Evolutionary conservation across 148 eudicot genomes (phyloP).

Genomic region (Chenopodium formosanum): DNA sequence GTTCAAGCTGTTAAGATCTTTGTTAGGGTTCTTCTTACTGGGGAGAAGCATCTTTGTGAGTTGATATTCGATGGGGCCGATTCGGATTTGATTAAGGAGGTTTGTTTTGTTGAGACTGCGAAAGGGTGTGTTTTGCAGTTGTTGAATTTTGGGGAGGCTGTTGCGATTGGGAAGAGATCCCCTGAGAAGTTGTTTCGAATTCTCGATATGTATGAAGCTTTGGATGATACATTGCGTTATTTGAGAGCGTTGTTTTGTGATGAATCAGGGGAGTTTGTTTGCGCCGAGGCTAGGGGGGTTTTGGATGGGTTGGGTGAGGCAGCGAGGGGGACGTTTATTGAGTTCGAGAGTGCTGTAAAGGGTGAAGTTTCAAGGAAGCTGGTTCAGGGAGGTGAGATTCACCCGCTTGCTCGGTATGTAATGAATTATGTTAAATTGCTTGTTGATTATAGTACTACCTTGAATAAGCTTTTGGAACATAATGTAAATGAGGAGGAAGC

Average conservation of each 20-base stretch:
- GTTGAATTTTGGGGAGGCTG: slow-evolving; percentile 84
- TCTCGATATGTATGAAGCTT: slow-evolving; percentile 84
- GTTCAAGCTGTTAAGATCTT: slow-evolving; percentile 63
- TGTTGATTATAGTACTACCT: slow-evolving; percentile 70
- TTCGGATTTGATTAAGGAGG: slow-evolving; percentile 60
- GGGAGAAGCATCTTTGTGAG: slow-evolving; percentile 75
- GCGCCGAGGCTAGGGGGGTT: slow-evolving; percentile 64
- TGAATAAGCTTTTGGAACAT: slow-evolving; percentile 51
- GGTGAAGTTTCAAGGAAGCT: slow-evolving; percentile 63
- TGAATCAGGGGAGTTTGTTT: slow-evolving; percentile 59
- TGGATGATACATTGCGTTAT: slow-evolving; percentile 53
- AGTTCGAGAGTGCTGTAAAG: slow-evolving; percentile 82
- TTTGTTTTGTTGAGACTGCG: slow-evolving; percentile 72
- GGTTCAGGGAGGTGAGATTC: slow-evolving; percentile 69
- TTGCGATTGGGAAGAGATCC: slow-evolving; percentile 68
- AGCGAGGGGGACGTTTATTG: slow-evolving; percentile 66
- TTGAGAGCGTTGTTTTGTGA: slow-evolving; percentile 57
- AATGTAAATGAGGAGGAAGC: slow-evolving; percentile 27
- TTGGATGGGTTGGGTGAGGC: slow-evolving; percentile 73
- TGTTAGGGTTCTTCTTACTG: slow-evolving; percentile 51
- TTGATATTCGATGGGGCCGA: slow-evolving; percentile 46
- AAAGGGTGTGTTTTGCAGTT: slow-evolving; percentile 76
- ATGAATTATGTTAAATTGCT: slow-evolving; percentile 88
- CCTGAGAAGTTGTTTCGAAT: slow-evolving; percentile 81
- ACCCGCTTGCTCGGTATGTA: slow-evolving; percentile 79